Conservation (phyloP, 2,329 filamentous ascomycete species). For the Alternaria incomplexa region DNA sequence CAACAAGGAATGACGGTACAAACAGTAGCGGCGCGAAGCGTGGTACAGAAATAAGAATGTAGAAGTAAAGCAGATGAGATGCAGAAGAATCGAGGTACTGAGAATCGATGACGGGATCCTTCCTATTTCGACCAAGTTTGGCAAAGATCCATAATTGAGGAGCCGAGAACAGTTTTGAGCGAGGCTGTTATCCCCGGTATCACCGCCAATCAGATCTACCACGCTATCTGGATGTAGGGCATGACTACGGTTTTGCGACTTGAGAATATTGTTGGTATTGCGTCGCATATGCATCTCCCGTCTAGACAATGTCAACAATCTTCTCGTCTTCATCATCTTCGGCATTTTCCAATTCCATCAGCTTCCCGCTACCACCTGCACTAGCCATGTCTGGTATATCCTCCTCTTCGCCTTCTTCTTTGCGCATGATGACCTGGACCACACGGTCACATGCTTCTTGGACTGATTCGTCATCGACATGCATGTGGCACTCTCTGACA, state of each 20-base stretch:
- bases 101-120: slow-evolving; percentile 18
- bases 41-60: neutral
- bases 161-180: slow-evolving; percentile 11
- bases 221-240: neutral
- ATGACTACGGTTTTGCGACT: neutral
- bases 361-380: slow-evolving; percentile 28
- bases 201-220: slow-evolving; percentile 17
- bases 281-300: neutral
- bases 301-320: slow-evolving; percentile 43
- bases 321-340: slow-evolving; percentile 47
- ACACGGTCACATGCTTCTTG: slow-evolving; percentile 85
- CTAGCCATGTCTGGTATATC: slow-evolving; percentile 42
- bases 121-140: slow-evolving; percentile 1
- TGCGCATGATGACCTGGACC: slow-evolving; percentile 86
- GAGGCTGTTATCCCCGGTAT: slow-evolving; percentile 17
- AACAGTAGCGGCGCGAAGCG: neutral
- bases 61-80: neutral
- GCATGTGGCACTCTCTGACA: slow-evolving; percentile 81
- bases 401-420: slow-evolving; percentile 68
- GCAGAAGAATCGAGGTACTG: neutral
- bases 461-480: slow-evolving; percentile 79
- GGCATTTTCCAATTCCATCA: slow-evolving; percentile 37
- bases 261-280: neutral
- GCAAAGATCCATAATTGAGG: slow-evolving; percentile 9
- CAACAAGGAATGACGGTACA: neutral